Evolutionary conservation across 2,329 filamentous ascomycete genomes (phyloP).

Genomic region (Claviceps monticola): DNA sequence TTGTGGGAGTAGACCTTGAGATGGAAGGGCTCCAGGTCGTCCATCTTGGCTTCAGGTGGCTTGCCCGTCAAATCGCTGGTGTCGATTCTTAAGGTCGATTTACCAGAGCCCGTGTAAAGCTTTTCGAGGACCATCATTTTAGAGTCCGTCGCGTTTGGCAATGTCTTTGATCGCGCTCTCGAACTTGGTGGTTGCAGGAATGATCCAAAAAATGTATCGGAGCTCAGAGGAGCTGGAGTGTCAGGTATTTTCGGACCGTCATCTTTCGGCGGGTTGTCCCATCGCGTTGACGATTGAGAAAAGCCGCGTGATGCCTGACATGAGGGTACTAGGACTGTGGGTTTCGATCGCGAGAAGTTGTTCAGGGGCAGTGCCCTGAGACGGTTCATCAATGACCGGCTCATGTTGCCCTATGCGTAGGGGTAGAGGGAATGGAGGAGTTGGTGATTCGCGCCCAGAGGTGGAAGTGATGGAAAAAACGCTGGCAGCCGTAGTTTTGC

Average conservation of each 20-base stretch:
- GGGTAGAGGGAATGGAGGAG: not conserved
- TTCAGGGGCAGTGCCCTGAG: constrained; percentile 25
- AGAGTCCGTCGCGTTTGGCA: constrained; percentile 19
- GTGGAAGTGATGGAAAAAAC: constrained; percentile 1
- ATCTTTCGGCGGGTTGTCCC: constrained; percentile 12
- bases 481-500: constrained; percentile 21
- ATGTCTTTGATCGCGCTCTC: constrained; percentile 8
- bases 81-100: constrained; percentile 16
- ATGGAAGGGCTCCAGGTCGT: constrained; percentile 54
- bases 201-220: constrained; percentile 18
- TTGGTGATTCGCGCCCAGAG: not conserved
- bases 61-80: constrained; percentile 17
- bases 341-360: constrained; percentile 13
- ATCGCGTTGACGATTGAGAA: constrained; percentile 23
- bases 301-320: constrained; percentile 20
- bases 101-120: constrained; percentile 13
- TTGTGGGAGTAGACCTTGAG: constrained; percentile 77
- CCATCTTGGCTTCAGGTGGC: constrained; percentile 16
- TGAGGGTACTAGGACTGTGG: constrained; percentile 10
- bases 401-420: constrained; percentile 25
- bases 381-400: constrained; percentile 27
- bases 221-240: constrained; percentile 13
- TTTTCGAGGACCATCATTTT: constrained; percentile 27
- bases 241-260: constrained; percentile 9
- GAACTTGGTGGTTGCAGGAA: constrained; percentile 18